Base-by-base conservation (phyloP, 805 yeast genomes). In the Metschnikowia dekortorum region DNA sequence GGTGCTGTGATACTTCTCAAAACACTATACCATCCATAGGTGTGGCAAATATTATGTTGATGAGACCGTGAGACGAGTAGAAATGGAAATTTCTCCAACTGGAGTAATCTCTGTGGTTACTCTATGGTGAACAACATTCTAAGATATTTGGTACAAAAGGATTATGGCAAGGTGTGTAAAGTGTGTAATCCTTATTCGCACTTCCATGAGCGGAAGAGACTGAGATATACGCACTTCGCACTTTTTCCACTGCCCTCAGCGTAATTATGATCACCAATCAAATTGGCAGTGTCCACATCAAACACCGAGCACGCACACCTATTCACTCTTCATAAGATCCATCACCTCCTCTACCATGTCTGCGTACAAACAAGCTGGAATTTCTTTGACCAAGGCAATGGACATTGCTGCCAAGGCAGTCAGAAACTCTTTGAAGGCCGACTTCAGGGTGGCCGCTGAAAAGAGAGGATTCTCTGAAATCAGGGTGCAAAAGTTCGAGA, bases 381-480 rank as follows among this genome's bases (percentile, higher is more conserved):
- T 73, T 51, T 66, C 76, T 59, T 83, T 86, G 78, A 89, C 88
- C 86, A 87, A 85, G 71, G 92, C 92, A 74, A 79, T 91, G 71
- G 82, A 96, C 60, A 80, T 92, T 66, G 88, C 97, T 65, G 96
- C 97, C 66, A 83, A 83, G 69, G 81, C 96, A 55, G 82, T 89
- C 61, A 89, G 97, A 78, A 77, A 79, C 63, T 85, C 97, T 47
- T 82, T 92, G 69, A 92, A 92, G 79, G 83, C 90, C 57, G 96
- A 91, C 65, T 70, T 82, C 67, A 87, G 86, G 70, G 86, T 81
- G 56, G 80, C 76, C 54, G 86, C 85, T 59, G 81, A 82, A 64
- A 81, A 78, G 69, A 87, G 95, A 78, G 84, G 84, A 60, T 58
- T 71, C 64, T 71, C 87, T 56, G 98, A 92, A 65, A 87, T 83